Percentiles rank a stretch among this genome's conserved stretches.
Conservation (phyloP, 176 grass and related monocot species). For the Metroxylon sagu region DNA sequence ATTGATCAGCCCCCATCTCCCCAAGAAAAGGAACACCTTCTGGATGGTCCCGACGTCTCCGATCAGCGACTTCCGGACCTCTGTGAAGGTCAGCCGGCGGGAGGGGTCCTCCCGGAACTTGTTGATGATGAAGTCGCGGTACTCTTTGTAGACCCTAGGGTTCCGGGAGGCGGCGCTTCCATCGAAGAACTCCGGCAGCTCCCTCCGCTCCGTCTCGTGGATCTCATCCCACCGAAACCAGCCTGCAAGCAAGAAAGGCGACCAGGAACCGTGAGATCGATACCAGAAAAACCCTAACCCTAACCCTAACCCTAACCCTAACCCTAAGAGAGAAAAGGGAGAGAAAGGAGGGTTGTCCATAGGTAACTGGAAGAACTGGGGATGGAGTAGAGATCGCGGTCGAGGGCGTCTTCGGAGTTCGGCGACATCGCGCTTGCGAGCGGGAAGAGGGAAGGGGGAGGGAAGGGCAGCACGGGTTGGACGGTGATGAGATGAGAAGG, state of each 20-base stretch:
- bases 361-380: constrained; percentile 34
- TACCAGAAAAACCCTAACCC: not conserved
- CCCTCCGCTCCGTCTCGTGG: constrained; percentile 59
- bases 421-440: no score
- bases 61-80: constrained; percentile 65
- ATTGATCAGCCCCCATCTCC: constrained; percentile 61
- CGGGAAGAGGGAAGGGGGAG: no score
- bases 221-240: constrained; percentile 97
- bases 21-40: constrained; percentile 66
- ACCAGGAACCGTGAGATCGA: not conserved
- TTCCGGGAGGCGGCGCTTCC: constrained; percentile 65
- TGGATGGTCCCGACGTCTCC: constrained; percentile 62
- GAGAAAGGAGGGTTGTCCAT: not conserved
- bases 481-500: no score
- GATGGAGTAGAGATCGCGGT: constrained; percentile 63
- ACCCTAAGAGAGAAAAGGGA: constrained; percentile 15
- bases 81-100: constrained; percentile 65
- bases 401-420: no score
- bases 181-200: constrained; percentile 89
- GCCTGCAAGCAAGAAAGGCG: constrained; percentile 23
- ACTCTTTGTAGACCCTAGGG: constrained; percentile 93
- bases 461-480: no score
- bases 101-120: constrained; percentile 75
- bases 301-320: constrained; percentile 22
- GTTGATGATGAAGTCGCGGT: constrained; percentile 88